Base-by-base conservation (phyloP, 2,329 filamentous ascomycete species). In the Dactylonectria estremocensis region DNA sequence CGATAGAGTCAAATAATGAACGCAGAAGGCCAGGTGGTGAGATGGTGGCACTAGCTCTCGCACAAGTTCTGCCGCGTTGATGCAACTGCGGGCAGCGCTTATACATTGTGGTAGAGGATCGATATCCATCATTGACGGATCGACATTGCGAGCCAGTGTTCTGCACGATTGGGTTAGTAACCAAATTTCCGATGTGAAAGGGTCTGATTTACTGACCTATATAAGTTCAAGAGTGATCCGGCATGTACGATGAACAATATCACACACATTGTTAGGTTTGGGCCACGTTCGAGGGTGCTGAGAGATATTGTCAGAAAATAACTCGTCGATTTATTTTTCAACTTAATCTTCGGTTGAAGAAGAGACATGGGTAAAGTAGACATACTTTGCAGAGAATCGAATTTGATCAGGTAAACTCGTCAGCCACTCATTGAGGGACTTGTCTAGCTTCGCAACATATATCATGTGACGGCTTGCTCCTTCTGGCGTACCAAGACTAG, bases 221-320 rank as follows among this genome's bases (percentile, higher is more conserved):
- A 76, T 3, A 78, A 71, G 35, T 72, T 77, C 11, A 78, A 50
- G 0, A 78, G 66, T 3, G 72, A 76, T 1, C 76, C 76, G 2
- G 75, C 72, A 61, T 77, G 77, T 13, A 77, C 49, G 9, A 78
- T 75, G 54, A 77, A 78, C 18, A 74, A 67, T 14, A 78, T 76
- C 3, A 76, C 74, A 61, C 76, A 74, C 74, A 77, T 76, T 16
- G 73, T 70, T 28, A 77, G 67, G n/a, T 72, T 64, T 7, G 70
- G 64, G 5, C 68, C 65, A 1, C 68, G 56, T 14, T 68, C 66
- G 4, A 59, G 33, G 10, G 8, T 11, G 22, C 22, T 48, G 14
- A 7, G 1, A 8, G 9, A 3, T 5, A 16, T 14, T 50, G 24
- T 50, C 16, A 50, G 48, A 22, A 50, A 43, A 43, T 8, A 13